A percentile compares a stretch with the other conserved stretches of the same genome.
phyloP scores from a whole-genome alignment of 768 basidiomycete species.

The Amyloporia xantha region DNA sequence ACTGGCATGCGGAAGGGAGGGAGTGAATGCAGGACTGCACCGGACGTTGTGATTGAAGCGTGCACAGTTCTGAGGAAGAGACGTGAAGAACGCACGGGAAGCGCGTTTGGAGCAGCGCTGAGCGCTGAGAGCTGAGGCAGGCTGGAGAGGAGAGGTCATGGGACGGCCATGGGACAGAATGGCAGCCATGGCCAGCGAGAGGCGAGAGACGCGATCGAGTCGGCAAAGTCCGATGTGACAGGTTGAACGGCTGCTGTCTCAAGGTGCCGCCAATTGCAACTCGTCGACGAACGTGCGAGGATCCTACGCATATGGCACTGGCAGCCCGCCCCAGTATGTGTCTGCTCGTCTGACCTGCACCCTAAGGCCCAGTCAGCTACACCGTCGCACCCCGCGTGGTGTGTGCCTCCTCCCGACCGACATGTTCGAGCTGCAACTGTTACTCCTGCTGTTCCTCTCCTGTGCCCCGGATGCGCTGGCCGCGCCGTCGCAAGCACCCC shows the following conservation, averaged over 20 bases:
- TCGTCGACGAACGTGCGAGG: conserved; percentile 16
- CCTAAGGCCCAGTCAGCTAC: neutral
- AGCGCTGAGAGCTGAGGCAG: no score
- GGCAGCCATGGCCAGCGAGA: no score
- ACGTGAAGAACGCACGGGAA: no score
- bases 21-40: no score
- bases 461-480: conserved; percentile 24
- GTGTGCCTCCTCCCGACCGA: neutral
- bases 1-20: no score
- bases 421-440: conserved; percentile 16
- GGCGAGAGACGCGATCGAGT: no score
- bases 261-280: neutral
- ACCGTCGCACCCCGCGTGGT: neutral
- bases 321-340: neutral
- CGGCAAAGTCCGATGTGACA: neutral
- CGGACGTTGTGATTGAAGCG: no score
- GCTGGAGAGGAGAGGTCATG: no score
- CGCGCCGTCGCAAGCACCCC: conserved; percentile 35
- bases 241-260: neutral
- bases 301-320: neutral
- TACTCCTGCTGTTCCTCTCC: conserved; percentile 20
- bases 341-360: conserved; percentile 7
- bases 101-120: no score
- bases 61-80: no score
- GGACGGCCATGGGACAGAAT: no score